A percentile compares a stretch with the other conserved stretches of the same genome.
Evolutionary conservation across 257 asterid species (phyloP).

Genomic region (Vinca minor): DNA sequence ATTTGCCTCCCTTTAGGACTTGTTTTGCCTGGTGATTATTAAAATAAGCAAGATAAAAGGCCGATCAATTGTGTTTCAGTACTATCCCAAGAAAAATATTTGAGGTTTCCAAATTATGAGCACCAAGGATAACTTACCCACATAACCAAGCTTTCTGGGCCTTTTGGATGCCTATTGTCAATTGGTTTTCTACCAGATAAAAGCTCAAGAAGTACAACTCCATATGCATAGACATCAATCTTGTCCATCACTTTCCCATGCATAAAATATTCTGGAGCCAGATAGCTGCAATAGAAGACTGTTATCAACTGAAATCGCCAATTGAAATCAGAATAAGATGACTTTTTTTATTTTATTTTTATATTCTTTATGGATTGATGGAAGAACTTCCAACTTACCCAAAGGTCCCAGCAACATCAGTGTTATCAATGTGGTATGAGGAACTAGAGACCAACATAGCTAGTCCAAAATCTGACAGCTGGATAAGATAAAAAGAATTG

Average conservation of each 20-base stretch:
- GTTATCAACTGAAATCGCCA: slow-evolving; percentile 3
- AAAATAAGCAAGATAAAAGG: not conserved
- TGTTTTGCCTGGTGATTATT: slow-evolving; percentile 52
- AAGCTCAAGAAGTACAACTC: slow-evolving; percentile 91
- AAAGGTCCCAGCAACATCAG: slow-evolving; percentile 85
- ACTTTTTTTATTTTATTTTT: not conserved
- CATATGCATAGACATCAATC: slow-evolving; percentile 85
- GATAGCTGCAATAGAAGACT: slow-evolving; percentile 43
- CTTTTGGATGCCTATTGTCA: slow-evolving; percentile 49
- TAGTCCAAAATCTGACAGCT: slow-evolving; percentile 95
- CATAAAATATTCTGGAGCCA: slow-evolving; percentile 90
- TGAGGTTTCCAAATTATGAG: not conserved
- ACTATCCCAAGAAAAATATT: not conserved
- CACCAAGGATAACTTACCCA: slow-evolving; percentile 53
- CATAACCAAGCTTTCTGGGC: slow-evolving; percentile 71
- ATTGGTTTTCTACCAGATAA: slow-evolving; percentile 83
- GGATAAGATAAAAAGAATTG: slow-evolving; percentile 15
- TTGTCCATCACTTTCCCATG: slow-evolving; percentile 69
- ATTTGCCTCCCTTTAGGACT: slow-evolving; percentile 45
- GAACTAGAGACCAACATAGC: slow-evolving; percentile 66
- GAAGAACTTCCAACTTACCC: slow-evolving; percentile 51
- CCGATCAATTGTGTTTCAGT: not conserved
- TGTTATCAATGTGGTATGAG: slow-evolving; percentile 41
- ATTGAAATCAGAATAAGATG: not conserved
- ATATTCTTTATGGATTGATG: not conserved